Percentiles rank a stretch among this genome's conserved stretches.
Evolutionary conservation across 768 basidiomycete genomes (phyloP).

Genomic region (Suillus paluster): DNA sequence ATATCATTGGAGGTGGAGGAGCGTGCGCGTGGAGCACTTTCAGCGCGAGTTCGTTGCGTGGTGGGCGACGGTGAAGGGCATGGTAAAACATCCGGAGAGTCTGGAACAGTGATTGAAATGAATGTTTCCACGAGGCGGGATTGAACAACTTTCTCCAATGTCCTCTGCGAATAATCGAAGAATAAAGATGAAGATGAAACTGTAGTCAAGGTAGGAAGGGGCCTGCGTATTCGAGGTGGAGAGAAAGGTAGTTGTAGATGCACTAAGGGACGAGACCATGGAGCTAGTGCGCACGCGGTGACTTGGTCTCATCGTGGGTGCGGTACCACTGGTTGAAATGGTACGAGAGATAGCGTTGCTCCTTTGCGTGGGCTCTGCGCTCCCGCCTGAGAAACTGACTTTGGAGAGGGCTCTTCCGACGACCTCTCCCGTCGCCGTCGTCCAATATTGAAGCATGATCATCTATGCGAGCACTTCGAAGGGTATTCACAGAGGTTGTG

Average conservation of each 20-base stretch:
- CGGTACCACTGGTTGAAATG: conserved; percentile 19
- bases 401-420: conserved; percentile 53
- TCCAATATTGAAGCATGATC: conserved; percentile 38
- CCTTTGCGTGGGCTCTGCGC: conserved; percentile 14
- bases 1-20: conserved; percentile 3
- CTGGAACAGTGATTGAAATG: conserved; percentile 56
- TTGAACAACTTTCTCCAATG: conserved; percentile 69
- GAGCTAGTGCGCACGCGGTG: conserved; percentile 57
- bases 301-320: conserved; percentile 39
- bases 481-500: conserved; percentile 54
- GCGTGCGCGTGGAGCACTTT: conserved; percentile 28
- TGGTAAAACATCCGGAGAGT: conserved; percentile 17
- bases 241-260: conserved; percentile 8
- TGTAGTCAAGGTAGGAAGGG: conserved; percentile 2
- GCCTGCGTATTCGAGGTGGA: background rate
- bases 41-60: conserved; percentile 29
- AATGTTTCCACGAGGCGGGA: conserved; percentile 83
- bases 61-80: conserved; percentile 30
- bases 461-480: conserved; percentile 51
- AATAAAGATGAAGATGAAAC: conserved; percentile 40
- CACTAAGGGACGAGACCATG: conserved; percentile 49
- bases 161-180: conserved; percentile 67
- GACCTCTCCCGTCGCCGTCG: conserved; percentile 41
- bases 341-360: conserved; percentile 21
- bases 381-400: conserved; percentile 40